Conservation (phyloP, 2,329 filamentous ascomycete species). For the Cyclaneusma minus region DNA sequence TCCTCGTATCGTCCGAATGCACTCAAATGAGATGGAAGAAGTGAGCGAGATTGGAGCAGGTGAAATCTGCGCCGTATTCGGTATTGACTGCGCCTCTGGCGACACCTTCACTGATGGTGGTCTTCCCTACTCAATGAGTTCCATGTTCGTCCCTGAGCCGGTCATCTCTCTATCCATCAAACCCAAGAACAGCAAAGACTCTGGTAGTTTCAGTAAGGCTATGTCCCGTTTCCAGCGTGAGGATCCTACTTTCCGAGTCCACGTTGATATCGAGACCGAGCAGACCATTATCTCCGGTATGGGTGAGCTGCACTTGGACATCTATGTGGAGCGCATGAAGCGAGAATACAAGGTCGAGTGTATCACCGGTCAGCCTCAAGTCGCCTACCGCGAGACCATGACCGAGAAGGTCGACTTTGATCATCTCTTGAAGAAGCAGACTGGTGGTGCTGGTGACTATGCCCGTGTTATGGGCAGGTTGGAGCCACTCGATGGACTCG, state of each 20-base stretch:
- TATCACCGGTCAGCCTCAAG: constrained; percentile 87
- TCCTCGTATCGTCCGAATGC: constrained; percentile 96
- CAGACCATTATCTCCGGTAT: constrained; percentile 98
- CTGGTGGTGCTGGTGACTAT: constrained; percentile 87
- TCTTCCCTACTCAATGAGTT: constrained; percentile 88
- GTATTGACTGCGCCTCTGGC: constrained; percentile 91
- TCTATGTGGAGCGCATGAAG: constrained; percentile 93
- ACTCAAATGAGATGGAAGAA: constrained; percentile 99
- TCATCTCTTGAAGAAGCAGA: constrained; percentile 88
- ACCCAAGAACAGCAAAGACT: constrained; percentile 84
- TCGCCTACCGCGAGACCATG: constrained; percentile 93
- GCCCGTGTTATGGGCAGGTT: constrained; percentile 85
- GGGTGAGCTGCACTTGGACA: constrained; percentile 92
- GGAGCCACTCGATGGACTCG: constrained; percentile 64
- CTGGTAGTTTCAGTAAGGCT: constrained; percentile 90
- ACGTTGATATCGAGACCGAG: constrained; percentile 80
- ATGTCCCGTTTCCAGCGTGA: constrained; percentile 98
- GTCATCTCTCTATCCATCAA: constrained; percentile 97
- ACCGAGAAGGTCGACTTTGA: constrained; percentile 70
- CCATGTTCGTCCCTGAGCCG: constrained; percentile 95
- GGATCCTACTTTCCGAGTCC: constrained; percentile 92
- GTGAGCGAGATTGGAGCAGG: constrained; percentile 83
- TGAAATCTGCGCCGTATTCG: constrained; percentile 97
- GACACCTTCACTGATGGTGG: constrained; percentile 95
- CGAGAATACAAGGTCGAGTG: constrained; percentile 96